Conservation (phyloP, 106 monocot species). For the Dendrobium officinale region DNA sequence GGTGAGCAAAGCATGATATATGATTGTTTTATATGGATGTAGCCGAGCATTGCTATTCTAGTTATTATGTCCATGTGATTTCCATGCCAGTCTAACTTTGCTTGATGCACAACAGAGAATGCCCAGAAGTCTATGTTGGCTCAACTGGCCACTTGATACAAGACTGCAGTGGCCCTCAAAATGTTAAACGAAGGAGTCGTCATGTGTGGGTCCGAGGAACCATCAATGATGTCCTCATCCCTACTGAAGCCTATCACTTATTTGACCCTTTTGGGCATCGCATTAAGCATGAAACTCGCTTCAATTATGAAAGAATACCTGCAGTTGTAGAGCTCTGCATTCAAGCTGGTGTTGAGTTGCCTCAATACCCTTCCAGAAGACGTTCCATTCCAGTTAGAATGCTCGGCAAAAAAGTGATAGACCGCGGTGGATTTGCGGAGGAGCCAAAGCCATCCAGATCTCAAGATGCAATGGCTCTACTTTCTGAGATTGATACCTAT, state of each 20-base stretch:
- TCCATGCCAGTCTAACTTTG: not conserved
- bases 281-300: conserved; percentile 72
- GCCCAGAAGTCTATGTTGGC: conserved; percentile 81
- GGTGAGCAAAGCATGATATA: conserved; percentile 30
- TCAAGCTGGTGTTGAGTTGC: conserved; percentile 84
- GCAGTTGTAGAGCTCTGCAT: conserved; percentile 89
- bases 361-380: conserved; percentile 71
- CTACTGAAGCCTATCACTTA: conserved; percentile 81
- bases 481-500: conserved; percentile 78
- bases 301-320: conserved; percentile 79
- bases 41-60: not conserved
- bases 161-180: conserved; percentile 66
- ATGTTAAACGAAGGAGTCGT: conserved; percentile 44
- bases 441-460: conserved; percentile 42
- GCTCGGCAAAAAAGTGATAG: conserved; percentile 77
- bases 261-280: conserved; percentile 79
- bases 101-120: conserved; percentile 38
- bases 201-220: conserved; percentile 83
- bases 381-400: conserved; percentile 68
- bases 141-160: conserved; percentile 62
- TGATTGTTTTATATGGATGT: not conserved
- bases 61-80: not conserved
- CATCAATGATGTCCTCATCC: conserved; percentile 65
- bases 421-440: conserved; percentile 61
- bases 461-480: conserved; percentile 41